Base-by-base conservation (phyloP, 2,329 filamentous ascomycete species). In the Diaporthe aspalathi region DNA sequence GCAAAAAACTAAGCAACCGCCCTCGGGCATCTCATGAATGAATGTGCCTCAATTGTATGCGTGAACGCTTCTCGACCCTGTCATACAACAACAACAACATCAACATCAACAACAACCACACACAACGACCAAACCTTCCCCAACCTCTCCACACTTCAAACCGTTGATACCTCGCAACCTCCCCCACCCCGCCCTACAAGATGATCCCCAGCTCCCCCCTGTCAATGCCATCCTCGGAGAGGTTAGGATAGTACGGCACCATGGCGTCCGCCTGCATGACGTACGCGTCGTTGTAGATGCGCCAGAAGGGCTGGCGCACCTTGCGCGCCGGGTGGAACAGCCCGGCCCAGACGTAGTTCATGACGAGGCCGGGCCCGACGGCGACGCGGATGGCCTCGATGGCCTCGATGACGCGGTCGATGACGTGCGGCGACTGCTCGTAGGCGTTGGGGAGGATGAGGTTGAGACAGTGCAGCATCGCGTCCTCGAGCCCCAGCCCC, bases 281-380 rank as follows among this genome's bases (percentile, higher is more conserved):
- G 79, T 99, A 99, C 4, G 95, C 94, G 81, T 98, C 94, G 78
- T 99, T 99, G 84, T 98, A 98, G 53, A 99, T 85, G 71, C 96
- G 88, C 95, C 96, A 99, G 84, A 98, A 99, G 24, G 97, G 96
- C 74, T 90, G 92, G 73, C 96, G 89, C 68, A 99, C 96, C 84
- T 98, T 98, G 74, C 96, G 89, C 3, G 96, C 96, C 0, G 96
- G 95, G 80, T 99, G 97, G 87, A 99, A 99, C 22, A 99, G 86
- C 22, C 96, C 96, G 0, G 96, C 95, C 95, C 95, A 98, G 72
- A 98, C 92, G 81, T 99, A 99, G 84, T 99, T 99, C 88, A 99
- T 92, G 45, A 98, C 94, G 27, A 97, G 85, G 3, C 96, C 96
- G 0, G 94, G 94, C 0, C 96, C 96, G 54, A 98, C 92, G 0